phyloP scores from a whole-genome alignment of 164 flowering plant species.

The Berberis vulgaris region DNA sequence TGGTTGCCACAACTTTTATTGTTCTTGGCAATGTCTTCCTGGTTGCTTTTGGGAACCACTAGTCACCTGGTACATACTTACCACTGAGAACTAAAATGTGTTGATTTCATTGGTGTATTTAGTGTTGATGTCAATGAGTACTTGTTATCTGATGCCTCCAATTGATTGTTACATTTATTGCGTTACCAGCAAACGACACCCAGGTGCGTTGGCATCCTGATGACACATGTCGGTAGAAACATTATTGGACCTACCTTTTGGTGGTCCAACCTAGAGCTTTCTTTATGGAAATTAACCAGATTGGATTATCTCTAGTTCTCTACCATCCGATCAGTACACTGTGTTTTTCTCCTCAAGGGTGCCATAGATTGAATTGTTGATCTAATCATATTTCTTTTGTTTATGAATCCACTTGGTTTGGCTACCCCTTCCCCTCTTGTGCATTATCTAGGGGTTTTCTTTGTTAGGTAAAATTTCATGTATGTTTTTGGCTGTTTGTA shows the following conservation, averaged over 20 bases:
- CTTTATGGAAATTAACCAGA: no score
- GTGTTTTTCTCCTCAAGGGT: no score
- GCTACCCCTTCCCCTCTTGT: background rate
- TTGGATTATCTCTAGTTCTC: no score
- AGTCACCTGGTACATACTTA: constrained; percentile 67
- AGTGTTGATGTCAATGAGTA: constrained; percentile 1
- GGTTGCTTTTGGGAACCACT: constrained; percentile 97
- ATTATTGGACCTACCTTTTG: no score
- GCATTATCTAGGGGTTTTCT: background rate
- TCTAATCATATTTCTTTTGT: no score
- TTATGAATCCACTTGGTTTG: no score
- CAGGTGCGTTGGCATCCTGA: no score
- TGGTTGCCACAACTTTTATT: constrained; percentile 85
- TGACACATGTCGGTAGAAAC: no score
- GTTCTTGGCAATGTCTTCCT: constrained; percentile 91
- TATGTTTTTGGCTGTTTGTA: constrained; percentile 26
- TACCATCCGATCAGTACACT: no score
- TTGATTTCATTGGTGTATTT: background rate
- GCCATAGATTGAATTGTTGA: no score
- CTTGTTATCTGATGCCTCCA: background rate
- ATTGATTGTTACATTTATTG: background rate
- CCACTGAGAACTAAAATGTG: background rate
- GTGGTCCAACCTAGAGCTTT: no score
- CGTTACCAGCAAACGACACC: background rate
- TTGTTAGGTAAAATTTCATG: background rate